Evolutionary conservation across 495 filamentous ascomycete genomes (phyloP).

Genomic region (Stereocaulon alpinum): DNA sequence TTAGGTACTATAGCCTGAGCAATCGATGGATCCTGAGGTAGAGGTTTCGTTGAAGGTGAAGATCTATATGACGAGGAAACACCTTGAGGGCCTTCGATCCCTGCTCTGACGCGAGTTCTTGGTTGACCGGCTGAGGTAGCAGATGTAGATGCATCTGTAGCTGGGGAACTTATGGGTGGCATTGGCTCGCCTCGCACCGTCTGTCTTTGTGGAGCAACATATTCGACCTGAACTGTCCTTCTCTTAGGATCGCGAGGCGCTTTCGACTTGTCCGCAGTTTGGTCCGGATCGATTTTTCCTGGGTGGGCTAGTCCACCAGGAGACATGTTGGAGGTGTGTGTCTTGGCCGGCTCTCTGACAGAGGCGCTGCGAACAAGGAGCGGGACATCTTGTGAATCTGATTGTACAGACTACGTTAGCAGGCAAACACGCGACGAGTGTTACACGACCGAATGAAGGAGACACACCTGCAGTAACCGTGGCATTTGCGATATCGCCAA

Average conservation of each 20-base stretch:
- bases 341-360: slow-evolving; percentile 76
- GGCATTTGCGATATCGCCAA: slow-evolving; percentile 73
- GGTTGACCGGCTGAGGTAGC: slow-evolving; percentile 11
- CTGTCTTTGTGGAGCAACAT: slow-evolving; percentile 82
- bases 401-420: slow-evolving; percentile 29
- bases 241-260: slow-evolving; percentile 72
- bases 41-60: slow-evolving; percentile 38
- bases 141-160: slow-evolving; percentile 15
- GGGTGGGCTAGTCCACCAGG: slow-evolving; percentile 61
- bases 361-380: slow-evolving; percentile 73
- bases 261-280: slow-evolving; percentile 52
- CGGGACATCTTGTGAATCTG: slow-evolving; percentile 49
- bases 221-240: slow-evolving; percentile 93
- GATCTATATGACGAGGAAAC: slow-evolving; percentile 23
- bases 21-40: slow-evolving; percentile 41
- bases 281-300: slow-evolving; percentile 62
- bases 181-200: slow-evolving; percentile 55
- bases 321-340: slow-evolving; percentile 44
- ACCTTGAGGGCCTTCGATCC: slow-evolving; percentile 40
- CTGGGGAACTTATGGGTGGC: slow-evolving; percentile 15
- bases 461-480: slow-evolving; percentile 56
- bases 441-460: slow-evolving; percentile 4
- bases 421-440: background rate
- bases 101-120: slow-evolving; percentile 42
- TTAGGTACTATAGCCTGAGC: slow-evolving; percentile 30